A percentile compares a stretch with the other conserved stretches of the same genome.
Conservation (phyloP, 2,329 filamentous ascomycete genomes). For the Pyrenochaeta sp. region DNA sequence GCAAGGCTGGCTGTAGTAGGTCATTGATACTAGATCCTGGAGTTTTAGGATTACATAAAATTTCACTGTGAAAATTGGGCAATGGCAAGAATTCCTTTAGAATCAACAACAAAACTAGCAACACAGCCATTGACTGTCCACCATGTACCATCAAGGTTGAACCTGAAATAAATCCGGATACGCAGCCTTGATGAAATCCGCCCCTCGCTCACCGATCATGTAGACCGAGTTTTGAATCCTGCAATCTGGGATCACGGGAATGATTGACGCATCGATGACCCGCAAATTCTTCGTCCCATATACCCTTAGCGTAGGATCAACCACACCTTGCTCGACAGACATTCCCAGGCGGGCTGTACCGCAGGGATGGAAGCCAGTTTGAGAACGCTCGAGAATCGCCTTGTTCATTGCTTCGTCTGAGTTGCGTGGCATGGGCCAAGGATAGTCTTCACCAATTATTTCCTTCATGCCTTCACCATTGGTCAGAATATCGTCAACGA, state of each 20-base stretch:
- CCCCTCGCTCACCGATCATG: slow-evolving; percentile 65
- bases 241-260: slow-evolving; percentile 55
- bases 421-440: slow-evolving; percentile 67
- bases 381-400: slow-evolving; percentile 62
- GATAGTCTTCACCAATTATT: slow-evolving; percentile 63
- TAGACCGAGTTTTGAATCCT: slow-evolving; percentile 62
- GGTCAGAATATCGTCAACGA: slow-evolving; percentile 65
- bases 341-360: slow-evolving; percentile 64
- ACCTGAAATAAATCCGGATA: slow-evolving; percentile 42
- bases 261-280: slow-evolving; percentile 45
- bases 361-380: slow-evolving; percentile 67
- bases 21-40: too few relatives aligned
- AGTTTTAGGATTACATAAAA: too few relatives aligned
- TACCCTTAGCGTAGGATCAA: slow-evolving; percentile 24
- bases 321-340: slow-evolving; percentile 52
- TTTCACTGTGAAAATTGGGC: neutral
- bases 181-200: slow-evolving; percentile 58
- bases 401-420: slow-evolving; percentile 66
- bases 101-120: too few relatives aligned
- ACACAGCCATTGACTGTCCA: too few relatives aligned
- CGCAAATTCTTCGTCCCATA: slow-evolving; percentile 51
- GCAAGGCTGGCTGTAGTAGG: too few relatives aligned
- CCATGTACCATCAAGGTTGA: slow-evolving; percentile 1
- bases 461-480: slow-evolving; percentile 66
- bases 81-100: too few relatives aligned